A percentile compares a stretch with the other conserved stretches of the same genome.
Evolutionary conservation across 1,284 basidiomycete genomes (phyloP).

Genomic region (Melampsora americana): DNA sequence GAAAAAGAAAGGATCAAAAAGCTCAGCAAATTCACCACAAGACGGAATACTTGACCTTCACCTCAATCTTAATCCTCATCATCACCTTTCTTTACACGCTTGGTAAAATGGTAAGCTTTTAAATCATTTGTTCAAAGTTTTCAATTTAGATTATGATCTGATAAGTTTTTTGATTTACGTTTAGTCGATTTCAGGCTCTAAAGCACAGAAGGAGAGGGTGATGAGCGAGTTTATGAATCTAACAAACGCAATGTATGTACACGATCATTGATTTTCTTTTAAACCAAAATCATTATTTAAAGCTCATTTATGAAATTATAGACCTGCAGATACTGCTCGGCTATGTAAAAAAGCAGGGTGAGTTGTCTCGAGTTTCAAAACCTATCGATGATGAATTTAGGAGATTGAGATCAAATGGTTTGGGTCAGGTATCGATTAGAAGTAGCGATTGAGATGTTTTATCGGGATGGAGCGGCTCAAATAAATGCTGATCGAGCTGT

Average conservation of each 20-base stretch:
- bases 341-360: slow-evolving; percentile 43
- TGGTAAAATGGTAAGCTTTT: no score
- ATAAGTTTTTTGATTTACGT: no score
- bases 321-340: slow-evolving; percentile 34
- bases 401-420: background rate
- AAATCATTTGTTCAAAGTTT: no score
- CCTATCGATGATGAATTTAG: background rate
- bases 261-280: background rate
- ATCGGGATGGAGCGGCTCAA: slow-evolving; percentile 27
- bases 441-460: slow-evolving; percentile 37
- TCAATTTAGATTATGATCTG: no score
- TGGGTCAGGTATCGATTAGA: slow-evolving; percentile 33
- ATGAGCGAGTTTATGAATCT: slow-evolving; percentile 34
- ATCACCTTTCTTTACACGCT: no score
- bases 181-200: background rate
- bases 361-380: background rate
- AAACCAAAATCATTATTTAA: background rate
- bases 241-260: slow-evolving; percentile 38
- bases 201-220: slow-evolving; percentile 37
- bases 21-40: no score
- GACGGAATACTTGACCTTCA: no score
- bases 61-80: no score
- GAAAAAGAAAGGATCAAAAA: no score
- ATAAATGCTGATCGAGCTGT: slow-evolving; percentile 38
- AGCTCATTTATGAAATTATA: background rate